Evolutionary conservation across 306 rosid genomes (phyloP).

Genomic region (Casuarina glauca): DNA sequence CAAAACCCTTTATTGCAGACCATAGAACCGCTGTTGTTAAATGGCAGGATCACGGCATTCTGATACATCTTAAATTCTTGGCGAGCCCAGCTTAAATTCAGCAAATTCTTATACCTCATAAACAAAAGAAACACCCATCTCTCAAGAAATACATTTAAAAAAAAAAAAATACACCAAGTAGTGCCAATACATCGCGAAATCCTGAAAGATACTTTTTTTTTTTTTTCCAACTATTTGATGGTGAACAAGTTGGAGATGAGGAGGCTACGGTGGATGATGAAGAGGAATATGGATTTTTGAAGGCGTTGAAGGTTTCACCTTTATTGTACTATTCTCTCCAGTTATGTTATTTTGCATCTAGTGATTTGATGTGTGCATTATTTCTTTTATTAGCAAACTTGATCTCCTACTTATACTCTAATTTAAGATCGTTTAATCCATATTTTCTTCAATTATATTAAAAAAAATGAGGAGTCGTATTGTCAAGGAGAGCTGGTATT

Average conservation of each 20-base stretch:
- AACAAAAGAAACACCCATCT: too few relatives aligned
- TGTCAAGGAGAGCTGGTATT: not conserved
- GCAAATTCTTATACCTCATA: too few relatives aligned
- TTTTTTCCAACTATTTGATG: constrained; percentile 88
- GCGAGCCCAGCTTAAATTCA: too few relatives aligned
- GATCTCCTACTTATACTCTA: not conserved
- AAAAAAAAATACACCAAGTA: too few relatives aligned
- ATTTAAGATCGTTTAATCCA: not conserved
- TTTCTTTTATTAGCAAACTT: constrained; percentile 6
- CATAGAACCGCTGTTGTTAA: too few relatives aligned
- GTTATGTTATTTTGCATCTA: constrained; percentile 25
- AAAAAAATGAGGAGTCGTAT: not conserved
- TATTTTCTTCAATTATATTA: not conserved
- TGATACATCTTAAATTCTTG: too few relatives aligned
- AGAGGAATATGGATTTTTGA: constrained; percentile 90
- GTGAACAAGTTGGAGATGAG: constrained; percentile 85
- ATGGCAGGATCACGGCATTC: too few relatives aligned
- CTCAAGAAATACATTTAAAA: too few relatives aligned
- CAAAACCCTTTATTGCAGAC: too few relatives aligned
- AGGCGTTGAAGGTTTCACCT: constrained; percentile 81
- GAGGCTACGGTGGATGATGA: constrained; percentile 85
- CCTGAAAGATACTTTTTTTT: too few relatives aligned
- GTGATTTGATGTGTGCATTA: constrained; percentile 14
- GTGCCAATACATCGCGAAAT: too few relatives aligned
- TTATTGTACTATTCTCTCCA: constrained; percentile 19